Base-by-base conservation (phyloP, 768 basidiomycete species). In the Mycena maculata region DNA sequence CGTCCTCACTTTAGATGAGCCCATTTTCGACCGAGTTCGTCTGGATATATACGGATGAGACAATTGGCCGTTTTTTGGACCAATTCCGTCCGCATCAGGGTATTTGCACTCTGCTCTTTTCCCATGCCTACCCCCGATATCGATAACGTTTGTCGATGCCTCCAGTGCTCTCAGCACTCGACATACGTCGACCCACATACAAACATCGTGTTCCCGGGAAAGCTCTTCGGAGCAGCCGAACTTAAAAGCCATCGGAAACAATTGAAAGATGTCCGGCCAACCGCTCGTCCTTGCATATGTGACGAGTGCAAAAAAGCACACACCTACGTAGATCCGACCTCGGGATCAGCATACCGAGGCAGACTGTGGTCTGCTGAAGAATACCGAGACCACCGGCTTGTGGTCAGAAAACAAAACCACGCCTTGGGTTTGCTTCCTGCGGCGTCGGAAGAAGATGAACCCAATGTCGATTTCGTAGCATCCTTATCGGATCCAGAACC, bases 101-200 rank as follows among this genome's bases (percentile, higher is more conserved):
- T n/a, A n/a, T n/a, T n/a, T n/a, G n/a, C n/a, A n/a, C n/a, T n/a
- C n/a, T n/a, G n/a, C n/a, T n/a, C n/a, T n/a, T n/a, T n/a, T n/a
- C n/a, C n/a, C n/a, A n/a, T n/a, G n/a, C n/a, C n/a, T n/a, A n/a
- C n/a, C n/a, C n/a, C n/a, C n/a, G n/a, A n/a, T n/a, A n/a, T n/a
- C n/a, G n/a, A n/a, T n/a, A n/a, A n/a, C 33, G 33, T 36, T 50
- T 57, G 56, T n/a, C 56, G 56, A 27, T 57, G 56, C 42, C 27
- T 27, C 18, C 25, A 45, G 27, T 57, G 56, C 42, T 28, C 15
- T 18, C 25, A 30, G 22, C n/a, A 13, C 16, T 9, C 15, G 4
- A n/a, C n/a, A n/a, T 57, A 45, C 42, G n/a, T 8, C 5, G 56
- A 57, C 39, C 56, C 39, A 12, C 20, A 1, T 5, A 38, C 33